Evolutionary conservation across 208 protist genomes (phyloP).

Genomic region (Leishmania major): DNA sequence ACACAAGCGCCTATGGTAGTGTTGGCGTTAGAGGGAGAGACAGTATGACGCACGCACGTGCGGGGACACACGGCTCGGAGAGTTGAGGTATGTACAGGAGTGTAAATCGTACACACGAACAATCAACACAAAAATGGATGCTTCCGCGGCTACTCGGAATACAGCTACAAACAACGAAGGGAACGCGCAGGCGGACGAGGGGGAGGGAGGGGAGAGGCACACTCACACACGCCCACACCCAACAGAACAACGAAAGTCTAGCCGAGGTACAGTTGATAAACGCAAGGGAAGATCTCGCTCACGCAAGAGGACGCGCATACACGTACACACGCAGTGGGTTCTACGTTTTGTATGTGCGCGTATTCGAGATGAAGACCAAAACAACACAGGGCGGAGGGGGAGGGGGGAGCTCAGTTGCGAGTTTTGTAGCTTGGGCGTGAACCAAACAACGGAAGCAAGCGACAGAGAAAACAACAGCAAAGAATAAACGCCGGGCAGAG

Average conservation of each 20-base stretch:
- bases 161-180: neutral
- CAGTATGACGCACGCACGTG: neutral
- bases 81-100: neutral
- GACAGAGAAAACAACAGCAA: neutral
- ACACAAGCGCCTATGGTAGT: neutral
- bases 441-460: neutral
- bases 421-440: neutral
- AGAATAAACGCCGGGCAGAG: neutral
- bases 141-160: neutral
- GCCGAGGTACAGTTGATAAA: neutral
- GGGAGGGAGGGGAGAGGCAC: neutral
- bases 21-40: neutral
- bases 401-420: neutral
- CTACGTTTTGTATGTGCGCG: neutral
- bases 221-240: neutral
- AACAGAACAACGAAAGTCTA: neutral
- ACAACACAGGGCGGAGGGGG: neutral
- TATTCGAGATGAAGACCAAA: neutral
- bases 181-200: neutral
- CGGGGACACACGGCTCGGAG: neutral
- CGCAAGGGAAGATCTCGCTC: neutral
- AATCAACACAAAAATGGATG: neutral
- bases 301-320: neutral
- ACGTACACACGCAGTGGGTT: neutral
- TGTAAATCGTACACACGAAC: neutral